Percentiles rank a stretch among this genome's conserved stretches.
These are phyloP conservation scores for Sanghuangporus weigelae DNA, from an alignment of 1,284 basidiomycete species.

Conservation along the genomic window DNA sequence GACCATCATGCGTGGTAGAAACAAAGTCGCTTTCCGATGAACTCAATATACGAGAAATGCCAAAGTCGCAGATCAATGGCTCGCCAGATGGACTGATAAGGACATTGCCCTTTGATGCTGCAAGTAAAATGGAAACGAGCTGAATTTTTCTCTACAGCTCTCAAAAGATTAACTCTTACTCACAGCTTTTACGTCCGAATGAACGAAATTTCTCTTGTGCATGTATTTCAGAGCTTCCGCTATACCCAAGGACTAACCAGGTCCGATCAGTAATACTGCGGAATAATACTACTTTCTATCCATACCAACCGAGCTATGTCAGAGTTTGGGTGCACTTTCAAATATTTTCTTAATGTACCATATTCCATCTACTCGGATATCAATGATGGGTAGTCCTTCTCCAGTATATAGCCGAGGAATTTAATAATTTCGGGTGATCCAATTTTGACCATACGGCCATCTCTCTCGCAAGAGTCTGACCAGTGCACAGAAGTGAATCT, in stretches of 20 bases:
- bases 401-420: conserved; percentile 5
- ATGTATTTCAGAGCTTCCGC: too few species aligned
- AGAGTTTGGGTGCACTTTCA: too few species aligned
- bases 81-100: neutral
- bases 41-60: neutral
- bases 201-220: neutral
- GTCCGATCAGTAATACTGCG: too few species aligned
- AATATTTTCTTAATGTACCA: too few species aligned
- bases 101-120: conserved; percentile 11
- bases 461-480: too few species aligned
- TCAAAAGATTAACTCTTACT: too few species aligned
- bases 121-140: too few species aligned
- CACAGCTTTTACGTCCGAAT: neutral
- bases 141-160: too few species aligned
- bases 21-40: neutral
- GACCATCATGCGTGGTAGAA: neutral
- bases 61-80: conserved; percentile 6
- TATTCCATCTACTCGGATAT: conserved; percentile 16
- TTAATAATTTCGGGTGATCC: conserved; percentile 8
- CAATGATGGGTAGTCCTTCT: conserved; percentile 4
- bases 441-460: conserved; percentile 11
- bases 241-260: too few species aligned
- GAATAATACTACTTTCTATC: too few species aligned
- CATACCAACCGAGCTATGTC: too few species aligned
- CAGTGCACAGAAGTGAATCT: too few species aligned